Evolutionary conservation across 345 rosid species (phyloP), one percentile per base, ranked within the genome.

Genomic region (Gossypium stocksii): DNA sequence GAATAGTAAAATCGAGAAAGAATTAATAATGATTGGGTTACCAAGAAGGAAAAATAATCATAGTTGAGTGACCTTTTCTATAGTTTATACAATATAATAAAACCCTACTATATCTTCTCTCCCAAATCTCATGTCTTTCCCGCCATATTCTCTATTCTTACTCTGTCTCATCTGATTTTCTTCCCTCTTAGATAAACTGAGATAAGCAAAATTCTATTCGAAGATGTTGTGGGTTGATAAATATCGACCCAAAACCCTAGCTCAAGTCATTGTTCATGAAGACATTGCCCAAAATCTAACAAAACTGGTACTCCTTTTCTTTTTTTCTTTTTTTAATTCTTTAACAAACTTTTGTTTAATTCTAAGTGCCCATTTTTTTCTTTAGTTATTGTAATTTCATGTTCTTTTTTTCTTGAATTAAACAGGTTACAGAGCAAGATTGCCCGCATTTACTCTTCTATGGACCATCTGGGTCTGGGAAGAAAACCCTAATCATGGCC

Each of bases 191-290:
- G 69, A 64, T 14, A 10, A 45, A 1, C 38, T 19, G 15, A 43
- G 44, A 71, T 51, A 51, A 52, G 46, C 14, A 46, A 51, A 70
- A 58, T 38, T 43, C 49, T 67, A 4, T 43, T 56, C 11, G 57
- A 82, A 80, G 81, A 95, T 95, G 99, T 81, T 95, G 93, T 95
- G 98, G 99, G 98, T 91, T 13, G 99, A 95, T 86, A 93, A 95
- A 91, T 95, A 90, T 91, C 82, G 97, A 69, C 99, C 98, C 56
- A 95, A 91, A 83, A 85, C 97, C 83, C 88, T 93, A 8, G 97
- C 90, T 79, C 87, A 90, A 78, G 87, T 85, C 58, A 76, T 89
- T 66, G 96, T 90, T 72, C 98, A 95, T 77, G 81, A 91, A 57
- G 97, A 93, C 16, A 84, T 89, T 59, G 97, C 98, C 65, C 90